Evolutionary conservation across 495 filamentous ascomycete genomes (phyloP).

Genomic region (Mytilinidion resinicola): DNA sequence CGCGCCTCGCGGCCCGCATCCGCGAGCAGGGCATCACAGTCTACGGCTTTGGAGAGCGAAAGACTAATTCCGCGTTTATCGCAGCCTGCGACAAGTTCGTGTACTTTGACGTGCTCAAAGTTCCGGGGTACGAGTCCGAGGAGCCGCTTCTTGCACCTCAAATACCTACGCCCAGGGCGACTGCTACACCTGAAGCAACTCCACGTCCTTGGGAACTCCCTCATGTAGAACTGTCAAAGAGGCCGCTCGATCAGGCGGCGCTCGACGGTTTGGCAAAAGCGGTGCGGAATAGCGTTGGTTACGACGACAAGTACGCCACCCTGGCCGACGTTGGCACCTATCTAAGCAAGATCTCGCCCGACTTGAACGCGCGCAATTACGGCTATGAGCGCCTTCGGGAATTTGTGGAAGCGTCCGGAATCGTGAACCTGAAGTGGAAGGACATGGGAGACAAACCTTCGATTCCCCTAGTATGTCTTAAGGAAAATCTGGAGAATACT

Average conservation of each 20-base stretch:
- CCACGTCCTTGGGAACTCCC: too few relatives aligned
- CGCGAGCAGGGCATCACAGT: constrained; percentile 14
- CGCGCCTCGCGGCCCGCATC: constrained; percentile 13
- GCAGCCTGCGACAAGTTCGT: constrained; percentile 15
- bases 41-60: constrained; percentile 15
- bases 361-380: not conserved
- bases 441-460: not conserved
- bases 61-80: constrained; percentile 9
- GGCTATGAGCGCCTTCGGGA: constrained; percentile 1
- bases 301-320: too few relatives aligned
- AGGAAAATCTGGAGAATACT: not conserved
- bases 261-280: not conserved
- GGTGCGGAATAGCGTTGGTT: not conserved
- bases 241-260: not conserved
- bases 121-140: too few relatives aligned
- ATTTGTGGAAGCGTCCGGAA: constrained; percentile 2
- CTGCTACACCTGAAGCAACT: too few relatives aligned
- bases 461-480: not conserved
- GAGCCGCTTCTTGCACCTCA: too few relatives aligned
- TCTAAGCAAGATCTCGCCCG: not conserved
- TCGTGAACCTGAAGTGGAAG: not conserved
- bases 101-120: constrained; percentile 9
- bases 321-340: not conserved
- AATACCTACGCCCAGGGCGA: too few relatives aligned
- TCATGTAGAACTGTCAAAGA: too few relatives aligned